Conservation (phyloP, 257 asterid species). For the Solanum virginianum region DNA sequence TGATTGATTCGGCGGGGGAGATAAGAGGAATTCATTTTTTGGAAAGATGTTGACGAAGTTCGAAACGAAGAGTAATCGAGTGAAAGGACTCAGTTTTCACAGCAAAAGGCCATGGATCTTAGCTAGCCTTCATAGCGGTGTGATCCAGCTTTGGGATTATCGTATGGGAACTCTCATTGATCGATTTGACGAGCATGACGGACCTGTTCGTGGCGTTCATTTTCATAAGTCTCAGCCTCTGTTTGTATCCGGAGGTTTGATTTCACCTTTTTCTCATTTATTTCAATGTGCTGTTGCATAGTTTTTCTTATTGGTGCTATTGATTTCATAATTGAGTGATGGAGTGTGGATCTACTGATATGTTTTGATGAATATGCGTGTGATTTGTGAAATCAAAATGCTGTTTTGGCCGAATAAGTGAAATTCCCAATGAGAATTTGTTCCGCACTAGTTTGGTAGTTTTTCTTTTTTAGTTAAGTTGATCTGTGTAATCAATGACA, state of each 20-base stretch:
- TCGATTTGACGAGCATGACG: constrained; percentile 88
- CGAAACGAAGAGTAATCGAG: constrained; percentile 97
- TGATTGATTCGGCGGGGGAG: not conserved
- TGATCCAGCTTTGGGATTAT: constrained; percentile 97
- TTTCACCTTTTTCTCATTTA: not conserved
- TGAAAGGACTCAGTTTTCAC: constrained; percentile 91
- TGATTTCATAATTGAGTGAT: not conserved
- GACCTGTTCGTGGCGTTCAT: constrained; percentile 90
- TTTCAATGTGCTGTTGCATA: not conserved
- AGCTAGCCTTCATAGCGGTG: constrained; percentile 98
- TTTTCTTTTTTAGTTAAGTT: not conserved
- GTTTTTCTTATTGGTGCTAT: not conserved
- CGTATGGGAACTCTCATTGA: constrained; percentile 99
- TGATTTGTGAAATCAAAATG: not conserved
- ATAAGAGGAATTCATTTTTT: not conserved
- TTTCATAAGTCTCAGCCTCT: constrained; percentile 88
- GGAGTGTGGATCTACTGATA: not conserved
- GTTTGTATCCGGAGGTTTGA: constrained; percentile 84
- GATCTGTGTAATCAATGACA: not conserved
- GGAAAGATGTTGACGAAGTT: constrained; percentile 80
- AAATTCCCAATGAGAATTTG: not conserved
- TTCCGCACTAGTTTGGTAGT: not conserved
- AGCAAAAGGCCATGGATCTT: constrained; percentile 98
- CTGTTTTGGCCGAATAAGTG: not conserved
- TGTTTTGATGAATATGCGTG: not conserved